Evolutionary conservation across 1,284 basidiomycete species (phyloP).

Genomic region (Vanrija pseudolonga): DNA sequence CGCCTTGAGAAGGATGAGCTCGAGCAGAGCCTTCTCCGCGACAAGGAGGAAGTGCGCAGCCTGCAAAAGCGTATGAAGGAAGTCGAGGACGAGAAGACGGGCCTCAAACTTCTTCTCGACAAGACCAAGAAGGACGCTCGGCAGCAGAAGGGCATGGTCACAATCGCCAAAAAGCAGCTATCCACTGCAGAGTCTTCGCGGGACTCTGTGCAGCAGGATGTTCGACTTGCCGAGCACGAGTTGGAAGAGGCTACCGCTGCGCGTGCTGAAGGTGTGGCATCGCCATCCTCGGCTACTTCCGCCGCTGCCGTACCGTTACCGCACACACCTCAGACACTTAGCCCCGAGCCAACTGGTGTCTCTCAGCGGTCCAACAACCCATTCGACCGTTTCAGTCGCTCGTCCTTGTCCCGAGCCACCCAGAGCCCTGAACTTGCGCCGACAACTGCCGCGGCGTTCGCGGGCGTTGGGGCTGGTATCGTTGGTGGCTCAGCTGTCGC

Average conservation of each 20-base stretch:
- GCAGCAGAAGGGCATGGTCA: constrained; percentile 90
- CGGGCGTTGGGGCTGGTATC: constrained; percentile 27
- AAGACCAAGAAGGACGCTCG: constrained; percentile 89
- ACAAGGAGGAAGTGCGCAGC: constrained; percentile 90
- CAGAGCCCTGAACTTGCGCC: constrained; percentile 18
- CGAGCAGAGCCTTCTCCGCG: constrained; percentile 78
- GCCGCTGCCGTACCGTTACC: constrained; percentile 68
- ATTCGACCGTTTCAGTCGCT: constrained; percentile 63
- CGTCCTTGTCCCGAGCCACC: constrained; percentile 30
- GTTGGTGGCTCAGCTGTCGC: not conserved
- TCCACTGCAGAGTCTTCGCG: constrained; percentile 75
- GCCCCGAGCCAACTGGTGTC: constrained; percentile 48
- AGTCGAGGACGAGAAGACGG: constrained; percentile 68
- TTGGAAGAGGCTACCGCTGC: constrained; percentile 54
- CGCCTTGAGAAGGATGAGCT: constrained; percentile 88
- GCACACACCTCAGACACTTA: constrained; percentile 58
- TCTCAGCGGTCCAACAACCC: constrained; percentile 81
- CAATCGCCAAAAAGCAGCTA: constrained; percentile 93
- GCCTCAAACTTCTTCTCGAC: constrained; percentile 72
- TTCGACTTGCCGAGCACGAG: constrained; percentile 52
- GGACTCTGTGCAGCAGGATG: constrained; percentile 66
- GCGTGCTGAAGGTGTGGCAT: constrained; percentile 11
- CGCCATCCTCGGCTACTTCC: constrained; percentile 43
- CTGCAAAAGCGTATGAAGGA: constrained; percentile 83
- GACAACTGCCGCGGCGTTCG: constrained; percentile 22